Evolutionary conservation across 2,329 filamentous ascomycete species (phyloP).

Genomic region (Fusarium sp.): DNA sequence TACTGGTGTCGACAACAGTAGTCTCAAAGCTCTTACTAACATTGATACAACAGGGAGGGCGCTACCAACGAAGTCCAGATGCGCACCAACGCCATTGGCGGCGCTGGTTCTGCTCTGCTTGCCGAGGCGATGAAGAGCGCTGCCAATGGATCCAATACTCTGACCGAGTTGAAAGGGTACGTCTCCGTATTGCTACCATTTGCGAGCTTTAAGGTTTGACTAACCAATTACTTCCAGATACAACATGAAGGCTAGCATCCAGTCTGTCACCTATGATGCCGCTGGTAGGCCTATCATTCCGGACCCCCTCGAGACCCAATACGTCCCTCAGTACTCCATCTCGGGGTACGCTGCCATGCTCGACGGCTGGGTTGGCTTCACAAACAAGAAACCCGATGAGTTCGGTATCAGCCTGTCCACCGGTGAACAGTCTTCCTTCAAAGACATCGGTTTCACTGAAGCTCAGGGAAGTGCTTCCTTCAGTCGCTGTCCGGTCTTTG

Average conservation of each 20-base stretch:
- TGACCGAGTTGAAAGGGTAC: not conserved
- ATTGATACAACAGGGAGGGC: not conserved
- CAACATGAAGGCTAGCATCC: not conserved
- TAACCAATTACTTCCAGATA: not conserved
- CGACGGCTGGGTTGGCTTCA: not conserved
- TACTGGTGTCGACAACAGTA: no score
- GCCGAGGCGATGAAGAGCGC: not conserved
- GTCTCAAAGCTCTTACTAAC: not conserved
- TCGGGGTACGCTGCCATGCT: not conserved
- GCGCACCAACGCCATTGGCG: not conserved
- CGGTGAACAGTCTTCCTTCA: not conserved
- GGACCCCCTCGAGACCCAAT: not conserved
- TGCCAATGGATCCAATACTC: not conserved
- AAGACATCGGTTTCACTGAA: not conserved
- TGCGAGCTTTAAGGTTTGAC: rapidly evolving
- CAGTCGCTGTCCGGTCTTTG: not conserved
- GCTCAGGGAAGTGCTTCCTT: not conserved
- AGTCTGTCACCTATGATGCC: not conserved
- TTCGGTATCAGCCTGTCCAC: not conserved
- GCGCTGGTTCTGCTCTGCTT: not conserved
- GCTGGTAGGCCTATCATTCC: not conserved
- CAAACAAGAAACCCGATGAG: not conserved
- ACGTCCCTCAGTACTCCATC: not conserved
- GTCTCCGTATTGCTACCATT: rapidly evolving
- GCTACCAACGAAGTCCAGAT: not conserved